phyloP scores from a whole-genome alignment of 208 protist genomes.

The Trypanosomatidae sp. region DNA sequence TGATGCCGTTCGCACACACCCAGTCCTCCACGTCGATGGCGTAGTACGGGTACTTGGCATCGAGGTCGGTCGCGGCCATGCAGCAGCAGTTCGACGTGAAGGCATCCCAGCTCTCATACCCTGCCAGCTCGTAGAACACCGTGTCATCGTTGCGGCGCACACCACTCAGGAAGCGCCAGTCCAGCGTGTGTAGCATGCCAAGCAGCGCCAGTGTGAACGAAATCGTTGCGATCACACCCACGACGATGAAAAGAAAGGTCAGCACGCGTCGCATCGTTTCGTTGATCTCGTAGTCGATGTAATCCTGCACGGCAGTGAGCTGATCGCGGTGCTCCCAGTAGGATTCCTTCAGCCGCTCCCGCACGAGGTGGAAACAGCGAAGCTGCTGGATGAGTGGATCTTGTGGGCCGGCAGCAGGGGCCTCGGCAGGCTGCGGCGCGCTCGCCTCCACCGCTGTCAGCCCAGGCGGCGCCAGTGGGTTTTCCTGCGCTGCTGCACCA shows the following conservation, averaged over 20 bases:
- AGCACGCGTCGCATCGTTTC: slow-evolving; percentile 39
- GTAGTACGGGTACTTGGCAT: slow-evolving; percentile 50
- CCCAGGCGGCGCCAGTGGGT: too few species aligned
- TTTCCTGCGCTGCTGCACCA: too few species aligned
- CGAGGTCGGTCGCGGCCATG: slow-evolving; percentile 21
- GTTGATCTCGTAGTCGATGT: slow-evolving; percentile 60
- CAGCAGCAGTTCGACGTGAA: slow-evolving; percentile 76
- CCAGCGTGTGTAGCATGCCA: slow-evolving; percentile 49
- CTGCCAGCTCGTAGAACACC: slow-evolving; percentile 39
- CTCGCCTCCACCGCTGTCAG: neutral
- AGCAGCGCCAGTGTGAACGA: slow-evolving; percentile 41
- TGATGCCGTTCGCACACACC: slow-evolving; percentile 68
- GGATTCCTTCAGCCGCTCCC: slow-evolving; percentile 37
- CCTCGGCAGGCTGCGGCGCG: too few species aligned
- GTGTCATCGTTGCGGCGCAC: slow-evolving; percentile 7
- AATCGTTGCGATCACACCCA: slow-evolving; percentile 42
- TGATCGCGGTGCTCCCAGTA: slow-evolving; percentile 42
- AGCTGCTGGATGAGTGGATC: slow-evolving; percentile 29
- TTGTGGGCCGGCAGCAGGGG: neutral
- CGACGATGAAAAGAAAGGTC: slow-evolving; percentile 45
- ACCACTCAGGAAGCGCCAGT: slow-evolving; percentile 43
- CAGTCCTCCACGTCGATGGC: slow-evolving; percentile 66
- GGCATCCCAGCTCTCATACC: slow-evolving; percentile 47
- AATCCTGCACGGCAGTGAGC: slow-evolving; percentile 45
- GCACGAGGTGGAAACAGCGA: slow-evolving; percentile 51